Conservation (phyloP, 495 filamentous ascomycete species). For the Penicillium diatomitis region DNA sequence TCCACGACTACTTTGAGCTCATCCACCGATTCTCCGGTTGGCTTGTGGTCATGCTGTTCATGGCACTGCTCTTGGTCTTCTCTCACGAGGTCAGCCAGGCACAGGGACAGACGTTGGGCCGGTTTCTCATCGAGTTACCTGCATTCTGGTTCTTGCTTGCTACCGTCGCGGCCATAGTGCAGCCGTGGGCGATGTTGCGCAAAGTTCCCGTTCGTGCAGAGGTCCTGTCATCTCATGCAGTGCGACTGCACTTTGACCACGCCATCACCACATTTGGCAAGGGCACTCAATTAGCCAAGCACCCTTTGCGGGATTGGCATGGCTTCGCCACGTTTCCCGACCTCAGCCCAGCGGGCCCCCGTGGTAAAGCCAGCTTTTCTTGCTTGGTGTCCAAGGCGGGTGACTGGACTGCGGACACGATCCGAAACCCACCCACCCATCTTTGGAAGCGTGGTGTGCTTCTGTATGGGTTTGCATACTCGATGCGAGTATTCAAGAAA, state of each 20-base stretch:
- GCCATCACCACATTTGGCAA: constrained; percentile 36
- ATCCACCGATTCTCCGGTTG: constrained; percentile 49
- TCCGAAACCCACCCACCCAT: constrained; percentile 47
- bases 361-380: constrained; percentile 42
- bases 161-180: constrained; percentile 28
- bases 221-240: constrained; percentile 57
- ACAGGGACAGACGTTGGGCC: constrained; percentile 17
- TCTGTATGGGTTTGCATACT: constrained; percentile 62
- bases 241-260: constrained; percentile 62
- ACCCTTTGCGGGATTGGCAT: constrained; percentile 68
- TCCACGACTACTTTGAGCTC: constrained; percentile 49
- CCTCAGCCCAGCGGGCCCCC: constrained; percentile 8
- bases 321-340: constrained; percentile 67
- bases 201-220: constrained; percentile 52
- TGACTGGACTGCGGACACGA: constrained; percentile 68
- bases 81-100: constrained; percentile 23
- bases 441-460: constrained; percentile 41
- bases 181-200: constrained; percentile 34
- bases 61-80: constrained; percentile 31
- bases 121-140: constrained; percentile 29
- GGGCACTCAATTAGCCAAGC: constrained; percentile 39
- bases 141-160: constrained; percentile 37
- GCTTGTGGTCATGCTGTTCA: constrained; percentile 40
- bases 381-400: constrained; percentile 70
- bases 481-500: constrained; percentile 57